Conservation (phyloP, 2,329 filamentous ascomycete species). For the Aspergillus candidus region DNA sequence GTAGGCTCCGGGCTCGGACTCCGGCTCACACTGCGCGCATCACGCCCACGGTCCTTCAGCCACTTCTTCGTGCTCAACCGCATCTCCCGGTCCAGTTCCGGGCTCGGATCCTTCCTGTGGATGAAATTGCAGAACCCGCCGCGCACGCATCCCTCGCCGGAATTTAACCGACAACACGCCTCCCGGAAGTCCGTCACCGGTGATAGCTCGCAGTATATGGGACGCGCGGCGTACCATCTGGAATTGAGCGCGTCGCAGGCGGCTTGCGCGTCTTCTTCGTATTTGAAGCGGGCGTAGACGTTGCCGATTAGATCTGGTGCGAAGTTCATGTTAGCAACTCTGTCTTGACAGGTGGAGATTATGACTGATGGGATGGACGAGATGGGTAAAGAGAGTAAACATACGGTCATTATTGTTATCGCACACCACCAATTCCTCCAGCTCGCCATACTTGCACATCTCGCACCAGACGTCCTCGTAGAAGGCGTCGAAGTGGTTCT, state of each 20-base stretch:
- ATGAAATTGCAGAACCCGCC: slow-evolving; percentile 99
- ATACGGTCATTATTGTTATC: slow-evolving; percentile 98
- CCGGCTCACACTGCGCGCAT: slow-evolving; percentile 72
- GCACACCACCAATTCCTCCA: slow-evolving; percentile 96
- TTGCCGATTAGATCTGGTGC: slow-evolving; percentile 83
- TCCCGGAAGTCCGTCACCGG: slow-evolving; percentile 98
- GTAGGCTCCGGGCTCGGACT: slow-evolving; percentile 83
- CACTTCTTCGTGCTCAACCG: slow-evolving; percentile 92
- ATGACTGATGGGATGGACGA: neutral
- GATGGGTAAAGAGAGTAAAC: slow-evolving; percentile 32
- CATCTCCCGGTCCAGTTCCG: slow-evolving; percentile 83
- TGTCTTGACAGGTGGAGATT: neutral
- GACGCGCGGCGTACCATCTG: slow-evolving; percentile 93
- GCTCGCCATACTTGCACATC: slow-evolving; percentile 96
- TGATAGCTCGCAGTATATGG: slow-evolving; percentile 95
- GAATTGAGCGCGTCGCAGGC: slow-evolving; percentile 92
- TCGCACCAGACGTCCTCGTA: slow-evolving; percentile 99
- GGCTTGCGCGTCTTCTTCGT: slow-evolving; percentile 90
- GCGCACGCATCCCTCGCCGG: slow-evolving; percentile 88
- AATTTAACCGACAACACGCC: slow-evolving; percentile 91
- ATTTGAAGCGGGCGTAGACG: slow-evolving; percentile 99
- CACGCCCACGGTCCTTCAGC: slow-evolving; percentile 76
- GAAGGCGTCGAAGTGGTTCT: slow-evolving; percentile 99
- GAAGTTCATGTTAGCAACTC: slow-evolving; percentile 10
- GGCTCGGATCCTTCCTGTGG: slow-evolving; percentile 86